Base-by-base conservation (phyloP, 257 asterid species). In the Buddleja alternifolia region DNA sequence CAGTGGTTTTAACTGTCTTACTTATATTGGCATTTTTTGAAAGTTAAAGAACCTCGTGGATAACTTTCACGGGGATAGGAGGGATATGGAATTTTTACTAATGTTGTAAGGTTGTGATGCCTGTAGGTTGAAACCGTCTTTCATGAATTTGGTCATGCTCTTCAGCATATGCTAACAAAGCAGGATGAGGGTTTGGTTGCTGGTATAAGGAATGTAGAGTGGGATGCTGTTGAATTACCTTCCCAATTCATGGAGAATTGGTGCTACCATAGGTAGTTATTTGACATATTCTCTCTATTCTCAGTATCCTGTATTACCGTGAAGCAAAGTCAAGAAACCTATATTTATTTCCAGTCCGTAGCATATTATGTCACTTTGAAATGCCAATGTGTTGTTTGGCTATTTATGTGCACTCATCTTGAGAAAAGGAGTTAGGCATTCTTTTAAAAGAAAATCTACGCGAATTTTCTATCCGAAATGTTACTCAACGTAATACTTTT, bases 141-240 rank as follows among this genome's bases (percentile, higher is more conserved):
- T 84, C 99, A 93, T 80, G 99, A 93, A 80, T 93, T 93, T 51
- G 99, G 99, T 48, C 99, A 93, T 66, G 93, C 97, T 61, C 99
- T 93, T 79, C 99, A 93, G 90, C 99, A 93, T 70, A 89, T 93
- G 99, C 83, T 93, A 41, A 93, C 99, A 39, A 93, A 63, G 83
- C 96, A 93, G 80, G 96, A 93, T 70, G 99, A 93, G 79, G 97
- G 99, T 57, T 85, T 93, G 87, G 96, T 93, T 76, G 95, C 99
- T 85, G 99, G 99, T 73, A 90, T 93, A 71, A 81, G 95, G 50
- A 87, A 84, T 4, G 81, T 93, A 36, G 99, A 93, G 82, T 93
- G 99, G 99, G 99, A 93, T 78, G 99, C 99, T 46, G 99, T 93
- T 39, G 97, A 93, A 75, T 77, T 93, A 56, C 99, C 99, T 56